Evolutionary conservation across 768 basidiomycete genomes (phyloP).

Genomic region (Leucosporidium creatinivorum): DNA sequence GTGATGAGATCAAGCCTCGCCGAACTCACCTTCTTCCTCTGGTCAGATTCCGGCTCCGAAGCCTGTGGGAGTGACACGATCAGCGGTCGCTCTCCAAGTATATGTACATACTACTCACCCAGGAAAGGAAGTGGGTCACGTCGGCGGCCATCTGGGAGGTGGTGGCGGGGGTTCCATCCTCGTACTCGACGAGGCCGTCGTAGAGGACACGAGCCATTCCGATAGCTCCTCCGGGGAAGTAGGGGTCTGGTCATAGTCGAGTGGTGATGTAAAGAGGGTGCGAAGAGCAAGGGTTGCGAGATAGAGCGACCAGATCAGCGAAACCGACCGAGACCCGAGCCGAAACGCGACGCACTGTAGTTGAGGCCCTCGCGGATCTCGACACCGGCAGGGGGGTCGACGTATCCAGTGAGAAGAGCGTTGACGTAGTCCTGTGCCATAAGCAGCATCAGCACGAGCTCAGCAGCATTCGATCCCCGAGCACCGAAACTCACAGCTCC

Average conservation of each 20-base stretch:
- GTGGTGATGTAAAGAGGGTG: not conserved
- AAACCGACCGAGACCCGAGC: not conserved
- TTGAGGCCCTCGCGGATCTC: slow-evolving; percentile 96
- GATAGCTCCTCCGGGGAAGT: slow-evolving; percentile 97
- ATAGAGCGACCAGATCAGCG: slow-evolving; percentile 12
- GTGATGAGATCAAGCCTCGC: slow-evolving; percentile 46
- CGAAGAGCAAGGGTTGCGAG: slow-evolving; percentile 37
- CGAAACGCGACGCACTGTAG: slow-evolving; percentile 48
- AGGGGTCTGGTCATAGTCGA: slow-evolving; percentile 52
- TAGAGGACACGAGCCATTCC: slow-evolving; percentile 96
- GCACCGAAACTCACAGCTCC: slow-evolving; percentile 51
- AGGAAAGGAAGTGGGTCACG: slow-evolving; percentile 48
- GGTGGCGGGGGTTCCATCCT: slow-evolving; percentile 92
- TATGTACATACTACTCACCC: not conserved
- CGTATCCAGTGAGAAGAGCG: slow-evolving; percentile 91
- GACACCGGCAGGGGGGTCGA: slow-evolving; percentile 90
- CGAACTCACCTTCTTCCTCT: slow-evolving; percentile 92
- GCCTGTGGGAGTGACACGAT: slow-evolving; percentile 63
- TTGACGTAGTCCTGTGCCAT: slow-evolving; percentile 80
- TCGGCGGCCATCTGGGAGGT: slow-evolving; percentile 99
- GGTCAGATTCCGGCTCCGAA: slow-evolving; percentile 94
- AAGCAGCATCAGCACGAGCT: not conserved
- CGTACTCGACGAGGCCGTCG: slow-evolving; percentile 93
- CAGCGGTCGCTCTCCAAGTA: too few relatives aligned
- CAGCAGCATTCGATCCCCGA: not conserved